phyloP scores from a whole-genome alignment of 2,329 filamentous ascomycete genomes.

The Paramyrothecium sp. region DNA sequence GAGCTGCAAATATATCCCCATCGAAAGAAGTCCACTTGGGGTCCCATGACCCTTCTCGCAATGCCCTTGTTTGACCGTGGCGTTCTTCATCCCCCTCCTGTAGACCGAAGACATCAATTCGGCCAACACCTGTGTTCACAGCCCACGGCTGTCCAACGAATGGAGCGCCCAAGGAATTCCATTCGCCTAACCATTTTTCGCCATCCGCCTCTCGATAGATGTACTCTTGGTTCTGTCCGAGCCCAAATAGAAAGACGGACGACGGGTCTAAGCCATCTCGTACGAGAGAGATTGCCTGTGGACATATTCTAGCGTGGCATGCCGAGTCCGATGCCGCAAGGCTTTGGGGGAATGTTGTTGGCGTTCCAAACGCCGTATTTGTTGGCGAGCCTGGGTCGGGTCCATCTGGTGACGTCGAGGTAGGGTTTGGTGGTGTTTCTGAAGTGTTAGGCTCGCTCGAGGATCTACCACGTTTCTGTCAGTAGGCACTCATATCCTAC shows the following conservation, averaged over 20 bases:
- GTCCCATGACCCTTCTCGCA: not conserved
- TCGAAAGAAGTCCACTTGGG: not conserved
- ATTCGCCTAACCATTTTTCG: not conserved
- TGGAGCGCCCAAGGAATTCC: constrained; percentile 2
- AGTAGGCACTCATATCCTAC: not conserved
- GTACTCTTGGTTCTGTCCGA: not conserved
- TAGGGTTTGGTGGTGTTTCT: not conserved
- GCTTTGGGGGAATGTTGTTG: not conserved
- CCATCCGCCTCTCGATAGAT: constrained; percentile 2
- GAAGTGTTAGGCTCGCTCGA: not conserved
- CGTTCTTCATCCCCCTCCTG: not conserved
- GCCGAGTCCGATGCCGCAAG: not conserved
- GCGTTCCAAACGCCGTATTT: not conserved
- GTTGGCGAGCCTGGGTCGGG: not conserved
- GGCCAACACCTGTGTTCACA: not conserved
- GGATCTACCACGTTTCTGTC: not conserved
- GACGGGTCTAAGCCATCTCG: not conserved
- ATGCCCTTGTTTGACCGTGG: not conserved
- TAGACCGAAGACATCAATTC: constrained; percentile 7
- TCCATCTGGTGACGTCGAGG: not conserved
- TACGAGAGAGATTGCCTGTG: not conserved
- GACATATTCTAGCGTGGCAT: not conserved
- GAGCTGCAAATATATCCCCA: not conserved
- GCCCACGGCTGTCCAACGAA: constrained; percentile 7
- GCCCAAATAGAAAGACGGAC: not conserved